Conservation (phyloP, 345 rosid species). For the Rhizophora apiculata region DNA sequence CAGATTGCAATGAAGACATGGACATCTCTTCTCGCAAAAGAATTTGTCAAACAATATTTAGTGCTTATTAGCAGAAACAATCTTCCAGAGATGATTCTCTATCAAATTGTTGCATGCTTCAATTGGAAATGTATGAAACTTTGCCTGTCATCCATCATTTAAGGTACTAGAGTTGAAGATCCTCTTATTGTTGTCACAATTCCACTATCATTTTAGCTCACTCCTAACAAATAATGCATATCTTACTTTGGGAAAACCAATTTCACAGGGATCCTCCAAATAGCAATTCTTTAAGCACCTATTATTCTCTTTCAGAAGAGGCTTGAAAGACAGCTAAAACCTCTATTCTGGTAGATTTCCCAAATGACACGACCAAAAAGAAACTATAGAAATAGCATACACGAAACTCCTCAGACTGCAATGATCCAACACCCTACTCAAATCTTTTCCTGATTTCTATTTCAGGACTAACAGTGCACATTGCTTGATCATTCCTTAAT, state of each 20-base stretch:
- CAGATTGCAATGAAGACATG: too few relatives aligned
- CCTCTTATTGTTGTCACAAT: background rate
- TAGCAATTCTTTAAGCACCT: slow-evolving; percentile 5
- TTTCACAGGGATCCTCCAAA: slow-evolving; percentile 15
- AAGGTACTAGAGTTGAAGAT: background rate
- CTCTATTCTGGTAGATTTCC: slow-evolving; percentile 1
- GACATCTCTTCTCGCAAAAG: background rate
- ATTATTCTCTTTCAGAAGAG: slow-evolving; percentile 17
- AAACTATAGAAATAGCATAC: background rate
- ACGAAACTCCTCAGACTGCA: too few relatives aligned
- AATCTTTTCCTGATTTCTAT: too few relatives aligned
- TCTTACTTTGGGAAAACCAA: slow-evolving; percentile 11
- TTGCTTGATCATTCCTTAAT: slow-evolving; percentile 33
- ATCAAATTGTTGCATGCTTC: too few relatives aligned
- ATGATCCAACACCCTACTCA: too few relatives aligned
- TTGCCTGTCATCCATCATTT: background rate
- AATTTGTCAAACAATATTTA: background rate
- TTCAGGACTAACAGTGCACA: background rate
- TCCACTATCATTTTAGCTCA: slow-evolving; percentile 11
- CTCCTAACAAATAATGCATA: slow-evolving; percentile 19
- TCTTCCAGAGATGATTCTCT: too few relatives aligned
- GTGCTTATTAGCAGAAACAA: too few relatives aligned
- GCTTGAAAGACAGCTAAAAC: slow-evolving; percentile 11
- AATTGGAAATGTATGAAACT: background rate
- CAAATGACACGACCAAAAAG: slow-evolving; percentile 30